phyloP scores from a whole-genome alignment of 306 rosid species.

The Rosa multiflora region DNA sequence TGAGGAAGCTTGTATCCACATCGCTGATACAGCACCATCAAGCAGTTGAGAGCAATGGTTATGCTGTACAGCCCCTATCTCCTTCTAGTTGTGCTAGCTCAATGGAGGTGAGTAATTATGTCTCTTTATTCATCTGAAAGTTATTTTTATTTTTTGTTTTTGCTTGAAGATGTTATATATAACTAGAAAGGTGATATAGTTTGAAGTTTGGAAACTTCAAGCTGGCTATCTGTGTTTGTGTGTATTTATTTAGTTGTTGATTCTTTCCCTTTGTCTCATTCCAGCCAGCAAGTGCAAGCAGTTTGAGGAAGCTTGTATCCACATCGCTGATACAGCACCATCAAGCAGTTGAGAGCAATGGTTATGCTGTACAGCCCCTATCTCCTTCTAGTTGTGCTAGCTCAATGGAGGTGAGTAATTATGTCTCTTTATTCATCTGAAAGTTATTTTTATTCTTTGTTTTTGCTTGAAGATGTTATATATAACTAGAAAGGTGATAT shows the following conservation, averaged over 20 bases:
- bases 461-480: background rate
- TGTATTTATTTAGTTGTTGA: constrained; percentile 7
- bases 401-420: constrained; percentile 51
- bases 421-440: background rate
- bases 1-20: constrained; percentile 33
- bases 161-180: background rate
- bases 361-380: constrained; percentile 32
- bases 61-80: constrained; percentile 39
- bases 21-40: constrained; percentile 35
- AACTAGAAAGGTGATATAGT: background rate
- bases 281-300: constrained; percentile 48
- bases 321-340: constrained; percentile 34
- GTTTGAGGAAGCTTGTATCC: constrained; percentile 35
- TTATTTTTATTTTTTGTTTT: background rate
- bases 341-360: constrained; percentile 37
- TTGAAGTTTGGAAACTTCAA: background rate
- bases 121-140: background rate
- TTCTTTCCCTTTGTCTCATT: constrained; percentile 24
- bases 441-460: background rate
- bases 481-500: background rate
- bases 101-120: constrained; percentile 44
- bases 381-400: constrained; percentile 50
- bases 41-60: constrained; percentile 34
- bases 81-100: constrained; percentile 52
- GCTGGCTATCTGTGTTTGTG: background rate